Conservation (phyloP, 495 filamentous ascomycete genomes). For the Rostrohypoxylon terebratum region DNA sequence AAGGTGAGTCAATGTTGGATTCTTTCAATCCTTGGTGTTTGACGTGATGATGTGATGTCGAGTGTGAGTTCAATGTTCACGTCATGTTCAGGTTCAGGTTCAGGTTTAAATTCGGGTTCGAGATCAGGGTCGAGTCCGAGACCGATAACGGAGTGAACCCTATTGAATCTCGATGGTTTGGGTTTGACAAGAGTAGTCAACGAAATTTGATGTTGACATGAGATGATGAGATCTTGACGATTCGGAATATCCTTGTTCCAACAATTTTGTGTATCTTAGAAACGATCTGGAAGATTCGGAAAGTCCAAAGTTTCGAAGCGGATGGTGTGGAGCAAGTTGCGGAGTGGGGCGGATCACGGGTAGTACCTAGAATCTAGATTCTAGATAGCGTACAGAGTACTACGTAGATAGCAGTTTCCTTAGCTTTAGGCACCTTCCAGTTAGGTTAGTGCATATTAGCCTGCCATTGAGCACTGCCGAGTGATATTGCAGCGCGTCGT, state of each 20-base stretch:
- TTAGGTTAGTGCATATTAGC: too few relatives aligned
- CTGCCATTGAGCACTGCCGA: too few relatives aligned
- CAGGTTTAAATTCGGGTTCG: background rate
- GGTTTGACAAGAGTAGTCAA: background rate
- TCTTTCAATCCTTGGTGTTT: background rate
- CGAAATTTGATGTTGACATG: background rate
- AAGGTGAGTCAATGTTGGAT: background rate
- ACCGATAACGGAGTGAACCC: background rate
- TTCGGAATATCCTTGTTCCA: background rate
- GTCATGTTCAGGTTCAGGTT: background rate
- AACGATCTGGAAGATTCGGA: background rate
- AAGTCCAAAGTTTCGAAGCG: background rate
- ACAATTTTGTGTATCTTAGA: background rate
- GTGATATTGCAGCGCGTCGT: too few relatives aligned
- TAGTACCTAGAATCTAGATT: too few relatives aligned
- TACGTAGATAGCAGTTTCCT: too few relatives aligned
- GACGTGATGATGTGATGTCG: too few relatives aligned
- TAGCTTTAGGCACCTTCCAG: too few relatives aligned
- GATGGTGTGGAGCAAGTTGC: background rate
- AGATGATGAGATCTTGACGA: background rate
- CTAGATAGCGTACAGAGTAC: too few relatives aligned
- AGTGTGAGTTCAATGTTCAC: background rate
- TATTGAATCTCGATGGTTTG: background rate
- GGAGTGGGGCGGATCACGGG: too few relatives aligned
- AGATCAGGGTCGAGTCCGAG: background rate